Conservation (phyloP, 2,329 filamentous ascomycete species). For the Thielaviopsis cerberus region DNA sequence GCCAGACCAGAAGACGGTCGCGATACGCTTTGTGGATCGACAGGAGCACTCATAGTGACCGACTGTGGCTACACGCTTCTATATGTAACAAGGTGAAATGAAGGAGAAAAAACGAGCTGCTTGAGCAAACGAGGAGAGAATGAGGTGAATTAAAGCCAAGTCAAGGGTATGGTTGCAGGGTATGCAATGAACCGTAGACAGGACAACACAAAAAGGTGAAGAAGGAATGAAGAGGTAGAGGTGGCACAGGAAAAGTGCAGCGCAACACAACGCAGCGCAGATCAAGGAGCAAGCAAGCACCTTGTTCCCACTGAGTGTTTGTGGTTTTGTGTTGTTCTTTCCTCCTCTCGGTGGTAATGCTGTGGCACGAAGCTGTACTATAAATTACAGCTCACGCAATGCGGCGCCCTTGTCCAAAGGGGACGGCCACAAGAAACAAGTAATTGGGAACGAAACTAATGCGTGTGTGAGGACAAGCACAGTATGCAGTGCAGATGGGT, state of each 20-base stretch:
- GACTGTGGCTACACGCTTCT: not conserved
- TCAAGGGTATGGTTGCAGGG: not conserved
- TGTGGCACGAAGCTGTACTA: not conserved
- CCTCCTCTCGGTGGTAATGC: not conserved
- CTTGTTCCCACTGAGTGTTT: not conserved
- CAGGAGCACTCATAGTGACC: slow-evolving; percentile 7
- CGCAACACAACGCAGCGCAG: not conserved
- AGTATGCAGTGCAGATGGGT: not conserved
- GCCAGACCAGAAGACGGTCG: slow-evolving; percentile 20
- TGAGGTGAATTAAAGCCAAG: not conserved
- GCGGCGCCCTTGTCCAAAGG: not conserved
- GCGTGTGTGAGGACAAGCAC: not conserved
- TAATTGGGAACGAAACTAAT: not conserved
- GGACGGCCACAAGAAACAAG: not conserved
- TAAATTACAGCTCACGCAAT: not conserved
- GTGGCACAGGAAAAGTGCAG: not conserved
- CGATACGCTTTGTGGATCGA: slow-evolving; percentile 14
- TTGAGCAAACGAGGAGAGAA: not conserved
- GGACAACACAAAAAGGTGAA: not conserved
- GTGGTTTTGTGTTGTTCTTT: not conserved
- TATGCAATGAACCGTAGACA: not conserved
- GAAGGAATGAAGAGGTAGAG: not conserved
- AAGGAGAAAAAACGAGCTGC: not conserved
- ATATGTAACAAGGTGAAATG: not conserved
- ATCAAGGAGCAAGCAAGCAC: not conserved